Conservation (phyloP, 1,284 basidiomycete species). For the Cystobasidiaceae sp. region DNA sequence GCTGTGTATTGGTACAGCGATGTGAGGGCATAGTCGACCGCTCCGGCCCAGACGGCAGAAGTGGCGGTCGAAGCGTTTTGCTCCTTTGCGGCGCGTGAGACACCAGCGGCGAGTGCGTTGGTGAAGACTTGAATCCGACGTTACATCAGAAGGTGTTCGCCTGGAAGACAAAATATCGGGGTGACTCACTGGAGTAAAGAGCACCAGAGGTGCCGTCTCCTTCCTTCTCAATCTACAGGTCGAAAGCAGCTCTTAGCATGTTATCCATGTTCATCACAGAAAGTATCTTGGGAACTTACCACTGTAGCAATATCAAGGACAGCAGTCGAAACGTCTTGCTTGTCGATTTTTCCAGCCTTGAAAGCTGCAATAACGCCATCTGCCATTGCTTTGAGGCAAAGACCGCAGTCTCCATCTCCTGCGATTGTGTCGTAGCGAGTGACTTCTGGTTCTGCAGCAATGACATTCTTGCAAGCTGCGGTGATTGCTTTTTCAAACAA, state of each 20-base stretch:
- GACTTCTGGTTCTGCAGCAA: constrained; percentile 76
- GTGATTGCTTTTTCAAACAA: constrained; percentile 59
- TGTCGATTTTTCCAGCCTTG: constrained; percentile 36
- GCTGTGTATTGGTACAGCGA: constrained; percentile 81
- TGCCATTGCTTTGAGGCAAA: constrained; percentile 72
- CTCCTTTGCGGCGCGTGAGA: constrained; percentile 52
- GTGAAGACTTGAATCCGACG: too few species aligned
- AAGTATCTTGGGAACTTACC: too few species aligned
- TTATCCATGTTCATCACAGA: too few species aligned
- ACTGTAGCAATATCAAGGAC: constrained; percentile 66
- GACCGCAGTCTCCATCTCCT: constrained; percentile 66
- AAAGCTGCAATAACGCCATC: constrained; percentile 48
- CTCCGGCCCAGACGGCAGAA: constrained; percentile 60
- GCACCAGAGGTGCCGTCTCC: constrained; percentile 88
- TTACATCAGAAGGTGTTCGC: too few species aligned
- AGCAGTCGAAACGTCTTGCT: constrained; percentile 58
- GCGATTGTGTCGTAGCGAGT: constrained; percentile 80
- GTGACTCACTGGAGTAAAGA: constrained; percentile 91
- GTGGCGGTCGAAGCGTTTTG: constrained; percentile 50
- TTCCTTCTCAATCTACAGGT: constrained; percentile 62
- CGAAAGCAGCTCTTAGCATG: background rate
- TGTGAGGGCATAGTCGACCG: constrained; percentile 57
- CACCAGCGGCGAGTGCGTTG: constrained; percentile 71
- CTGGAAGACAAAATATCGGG: too few species aligned
- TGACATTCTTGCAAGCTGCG: constrained; percentile 63